Evolutionary conservation across 176 grass and related monocot genomes (phyloP), one percentile per base, ranked within the genome.

Genomic region (Oryza meridionalis): DNA sequence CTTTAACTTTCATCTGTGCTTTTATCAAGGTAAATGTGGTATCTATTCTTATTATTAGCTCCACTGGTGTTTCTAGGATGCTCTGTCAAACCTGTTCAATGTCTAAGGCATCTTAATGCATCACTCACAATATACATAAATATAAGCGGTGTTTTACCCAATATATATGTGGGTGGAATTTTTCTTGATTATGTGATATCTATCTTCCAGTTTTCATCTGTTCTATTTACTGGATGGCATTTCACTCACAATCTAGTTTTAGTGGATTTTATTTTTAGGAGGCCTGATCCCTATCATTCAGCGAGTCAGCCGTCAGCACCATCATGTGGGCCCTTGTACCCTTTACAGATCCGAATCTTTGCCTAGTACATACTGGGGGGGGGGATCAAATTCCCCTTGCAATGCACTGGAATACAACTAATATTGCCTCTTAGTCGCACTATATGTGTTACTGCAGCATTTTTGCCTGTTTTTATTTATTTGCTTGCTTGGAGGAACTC

Each of bases 21-120:
- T 62, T 37, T 24, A 61, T n/a, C 5, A 61, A 87, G 32, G 55
- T 68, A 77, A 55, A n/a, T 15, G 35, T 25, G 49, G 62, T 82
- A 58, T 70, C 24, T n/a, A 32, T 38, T 77, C 72, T 65, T 87
- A 69, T 77, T 68, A 62, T 35, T 38, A 63, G 16, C 46, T 81
- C 40, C 53, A 12, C 24, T 87, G 33, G 25, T 76, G 17, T 80
- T 70, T 76, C 3, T 77, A 70, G 72, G 70, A 77, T 70, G 65
- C 4, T 45, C 21, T 71, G 22, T 77, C 65, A 2, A 64, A 71
- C 35, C 37, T 82, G 31, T 69, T 82, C 49, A 29, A 29, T 65
- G 53, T 44, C 65, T 88, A 42, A 22, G 15, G 27, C 79, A 50
- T 61, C 70, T 82, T 76, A 87, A 82, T 62, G 64, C 47, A 49